These are phyloP conservation scores for Fusarium sp. DNA, from an alignment of 2,329 filamentous ascomycete species.

Conservation along the genomic window DNA sequence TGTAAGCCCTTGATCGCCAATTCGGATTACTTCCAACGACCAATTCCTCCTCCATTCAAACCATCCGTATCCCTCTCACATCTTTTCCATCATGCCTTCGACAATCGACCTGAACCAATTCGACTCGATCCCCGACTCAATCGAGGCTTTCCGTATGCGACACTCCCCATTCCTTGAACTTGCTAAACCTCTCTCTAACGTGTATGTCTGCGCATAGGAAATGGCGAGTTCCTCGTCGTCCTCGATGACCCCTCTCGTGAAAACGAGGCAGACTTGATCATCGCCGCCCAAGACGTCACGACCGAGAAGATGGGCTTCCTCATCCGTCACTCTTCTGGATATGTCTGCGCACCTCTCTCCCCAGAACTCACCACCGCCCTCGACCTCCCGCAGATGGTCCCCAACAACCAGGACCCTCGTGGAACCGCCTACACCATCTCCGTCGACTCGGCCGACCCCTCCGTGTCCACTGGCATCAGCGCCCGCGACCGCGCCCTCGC, in stretches of 20 bases:
- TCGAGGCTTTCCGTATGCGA: slow-evolving; percentile 68
- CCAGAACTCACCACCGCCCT: slow-evolving; percentile 73
- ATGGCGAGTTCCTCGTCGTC: slow-evolving; percentile 93
- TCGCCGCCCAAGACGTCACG: slow-evolving; percentile 84
- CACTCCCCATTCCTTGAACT: not conserved
- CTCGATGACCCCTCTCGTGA: slow-evolving; percentile 92
- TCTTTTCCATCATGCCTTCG: slow-evolving; percentile 55
- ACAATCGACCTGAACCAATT: slow-evolving; percentile 63
- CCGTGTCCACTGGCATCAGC: slow-evolving; percentile 86
- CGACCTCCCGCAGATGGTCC: slow-evolving; percentile 88
- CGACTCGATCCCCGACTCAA: slow-evolving; percentile 70
- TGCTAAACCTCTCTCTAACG: slow-evolving; percentile 19
- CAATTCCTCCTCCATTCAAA: slow-evolving; percentile 3
- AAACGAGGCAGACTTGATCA: slow-evolving; percentile 98
- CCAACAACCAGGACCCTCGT: slow-evolving; percentile 76
- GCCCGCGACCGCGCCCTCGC: slow-evolving; percentile 86
- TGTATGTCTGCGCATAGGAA: slow-evolving; percentile 55
- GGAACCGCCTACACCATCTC: slow-evolving; percentile 93
- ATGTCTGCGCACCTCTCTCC: slow-evolving; percentile 87
- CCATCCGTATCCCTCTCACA: not conserved
- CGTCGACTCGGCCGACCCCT: slow-evolving; percentile 77
- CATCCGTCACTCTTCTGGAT: slow-evolving; percentile 87
- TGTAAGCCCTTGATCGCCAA: slow-evolving; percentile 2
- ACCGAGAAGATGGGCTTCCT: slow-evolving; percentile 94
- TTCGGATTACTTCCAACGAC: not conserved